phyloP scores from a whole-genome alignment of 2,329 filamentous ascomycete genomes.

The Fusarium sp. region DNA sequence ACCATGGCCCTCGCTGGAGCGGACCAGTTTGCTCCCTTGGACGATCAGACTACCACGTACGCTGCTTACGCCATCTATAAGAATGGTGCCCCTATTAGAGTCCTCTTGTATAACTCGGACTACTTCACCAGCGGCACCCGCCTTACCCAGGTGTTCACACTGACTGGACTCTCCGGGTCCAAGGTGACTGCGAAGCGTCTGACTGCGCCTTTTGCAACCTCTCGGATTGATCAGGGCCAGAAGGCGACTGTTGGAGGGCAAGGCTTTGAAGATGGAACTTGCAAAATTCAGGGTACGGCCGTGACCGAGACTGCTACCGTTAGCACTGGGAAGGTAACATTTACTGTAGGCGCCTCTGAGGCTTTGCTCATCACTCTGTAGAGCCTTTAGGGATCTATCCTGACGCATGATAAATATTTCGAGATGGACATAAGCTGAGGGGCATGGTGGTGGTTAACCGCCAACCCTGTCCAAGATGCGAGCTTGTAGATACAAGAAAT shows the following conservation, averaged over 20 bases:
- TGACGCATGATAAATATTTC: neutral
- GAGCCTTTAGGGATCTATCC: neutral
- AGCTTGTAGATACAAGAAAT: neutral
- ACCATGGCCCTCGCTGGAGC: slow-evolving; percentile 60
- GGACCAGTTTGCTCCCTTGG: slow-evolving; percentile 58
- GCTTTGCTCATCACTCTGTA: slow-evolving; percentile 20
- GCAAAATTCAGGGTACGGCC: slow-evolving; percentile 22
- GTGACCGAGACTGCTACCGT: slow-evolving; percentile 2
- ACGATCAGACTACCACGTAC: slow-evolving; percentile 56
- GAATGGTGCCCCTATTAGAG: slow-evolving; percentile 50
- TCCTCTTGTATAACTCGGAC: slow-evolving; percentile 61
- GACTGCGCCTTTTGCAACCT: slow-evolving; percentile 29
- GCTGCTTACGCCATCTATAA: slow-evolving; percentile 62
- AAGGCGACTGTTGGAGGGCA: slow-evolving; percentile 33
- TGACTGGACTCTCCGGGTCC: slow-evolving; percentile 54
- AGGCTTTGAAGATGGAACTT: slow-evolving; percentile 32
- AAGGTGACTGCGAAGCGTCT: slow-evolving; percentile 56
- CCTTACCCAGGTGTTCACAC: slow-evolving; percentile 53
- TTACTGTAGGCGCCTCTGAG: slow-evolving; percentile 23
- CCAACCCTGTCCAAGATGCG: neutral
- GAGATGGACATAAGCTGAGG: neutral
- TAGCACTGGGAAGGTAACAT: slow-evolving; percentile 11
- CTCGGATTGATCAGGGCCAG: slow-evolving; percentile 30
- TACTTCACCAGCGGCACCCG: slow-evolving; percentile 52
- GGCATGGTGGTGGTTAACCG: neutral